Evolutionary conservation across 129 eudicot species (phyloP).

Genomic region (Ambrosia artemisiifolia): DNA sequence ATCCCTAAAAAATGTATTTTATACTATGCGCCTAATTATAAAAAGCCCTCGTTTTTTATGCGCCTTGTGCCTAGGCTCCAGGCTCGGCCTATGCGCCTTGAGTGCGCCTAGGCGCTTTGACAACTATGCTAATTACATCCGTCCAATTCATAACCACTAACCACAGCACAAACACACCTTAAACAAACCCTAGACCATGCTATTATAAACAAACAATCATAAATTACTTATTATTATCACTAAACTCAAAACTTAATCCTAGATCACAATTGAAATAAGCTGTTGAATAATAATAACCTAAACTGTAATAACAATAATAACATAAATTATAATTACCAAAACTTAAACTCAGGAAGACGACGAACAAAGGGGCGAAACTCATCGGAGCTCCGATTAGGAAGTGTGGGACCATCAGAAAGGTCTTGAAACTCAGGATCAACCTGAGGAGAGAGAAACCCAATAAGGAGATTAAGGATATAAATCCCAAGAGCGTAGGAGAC

Average conservation of each 20-base stretch:
- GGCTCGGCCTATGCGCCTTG: no score
- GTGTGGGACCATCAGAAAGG: constrained; percentile 52
- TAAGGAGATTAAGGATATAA: constrained; percentile 70
- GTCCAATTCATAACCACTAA: background rate
- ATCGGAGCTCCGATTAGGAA: constrained; percentile 62
- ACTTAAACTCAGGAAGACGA: constrained; percentile 69
- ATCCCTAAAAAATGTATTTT: no score
- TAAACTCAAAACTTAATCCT: background rate
- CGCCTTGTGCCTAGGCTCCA: no score
- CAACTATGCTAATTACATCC: constrained; percentile 13
- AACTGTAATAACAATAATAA: background rate
- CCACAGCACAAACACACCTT: background rate
- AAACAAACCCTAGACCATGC: constrained; percentile 16
- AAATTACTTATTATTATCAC: background rate
- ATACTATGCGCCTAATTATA: no score
- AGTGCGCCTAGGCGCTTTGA: no score
- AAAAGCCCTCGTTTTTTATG: no score
- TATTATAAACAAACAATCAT: background rate
- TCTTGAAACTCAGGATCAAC: constrained; percentile 69
- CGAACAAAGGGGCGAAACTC: constrained; percentile 97
- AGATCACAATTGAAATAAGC: background rate
- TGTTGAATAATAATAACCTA: background rate
- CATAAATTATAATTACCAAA: constrained; percentile 51
- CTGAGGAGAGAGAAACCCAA: constrained; percentile 84
- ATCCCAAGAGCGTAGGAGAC: constrained; percentile 84